Percentiles rank a stretch among this genome's conserved stretches.
Evolutionary conservation across 768 basidiomycete species (phyloP).

Genomic region (Lepiota brunneoincarnata): DNA sequence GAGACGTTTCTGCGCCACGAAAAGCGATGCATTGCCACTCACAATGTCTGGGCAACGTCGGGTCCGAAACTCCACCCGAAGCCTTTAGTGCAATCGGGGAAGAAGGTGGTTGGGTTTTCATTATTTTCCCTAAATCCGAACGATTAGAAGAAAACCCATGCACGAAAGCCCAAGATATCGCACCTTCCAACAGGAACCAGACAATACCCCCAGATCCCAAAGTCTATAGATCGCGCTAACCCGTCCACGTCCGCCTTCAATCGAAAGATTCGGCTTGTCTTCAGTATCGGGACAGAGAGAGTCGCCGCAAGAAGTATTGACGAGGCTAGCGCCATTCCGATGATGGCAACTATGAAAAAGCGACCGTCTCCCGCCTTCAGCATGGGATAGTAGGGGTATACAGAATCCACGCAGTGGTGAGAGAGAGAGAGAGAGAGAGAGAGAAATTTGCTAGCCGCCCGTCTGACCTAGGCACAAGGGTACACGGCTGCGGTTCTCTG

Average conservation of each 20-base stretch:
- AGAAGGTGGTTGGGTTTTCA: not conserved
- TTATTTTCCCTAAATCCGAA: not conserved
- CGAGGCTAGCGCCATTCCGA: not conserved
- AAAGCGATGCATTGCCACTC: not conserved
- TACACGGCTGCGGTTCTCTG: too few relatives aligned
- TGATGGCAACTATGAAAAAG: not conserved
- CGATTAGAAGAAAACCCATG: not conserved
- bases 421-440: too few relatives aligned
- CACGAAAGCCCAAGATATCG: not conserved
- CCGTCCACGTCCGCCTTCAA: conserved; percentile 3
- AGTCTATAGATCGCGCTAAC: not conserved
- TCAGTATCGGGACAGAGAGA: not conserved
- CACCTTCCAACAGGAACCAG: not conserved
- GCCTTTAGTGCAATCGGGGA: not conserved
- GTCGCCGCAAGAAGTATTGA: not conserved
- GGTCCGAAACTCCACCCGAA: conserved; percentile 2
- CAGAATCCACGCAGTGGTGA: too few relatives aligned
- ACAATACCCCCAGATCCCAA: conserved; percentile 11
- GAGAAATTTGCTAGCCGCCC: too few relatives aligned
- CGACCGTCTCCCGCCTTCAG: not conserved
- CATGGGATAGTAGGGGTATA: too few relatives aligned
- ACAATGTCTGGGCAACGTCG: not conserved
- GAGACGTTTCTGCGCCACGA: too few relatives aligned
- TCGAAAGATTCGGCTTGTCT: not conserved
- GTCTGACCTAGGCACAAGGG: too few relatives aligned